Evolutionary conservation across 1,284 basidiomycete genomes (phyloP), one percentile per base, ranked within the genome.

Genomic region (Ustilago nuda): DNA sequence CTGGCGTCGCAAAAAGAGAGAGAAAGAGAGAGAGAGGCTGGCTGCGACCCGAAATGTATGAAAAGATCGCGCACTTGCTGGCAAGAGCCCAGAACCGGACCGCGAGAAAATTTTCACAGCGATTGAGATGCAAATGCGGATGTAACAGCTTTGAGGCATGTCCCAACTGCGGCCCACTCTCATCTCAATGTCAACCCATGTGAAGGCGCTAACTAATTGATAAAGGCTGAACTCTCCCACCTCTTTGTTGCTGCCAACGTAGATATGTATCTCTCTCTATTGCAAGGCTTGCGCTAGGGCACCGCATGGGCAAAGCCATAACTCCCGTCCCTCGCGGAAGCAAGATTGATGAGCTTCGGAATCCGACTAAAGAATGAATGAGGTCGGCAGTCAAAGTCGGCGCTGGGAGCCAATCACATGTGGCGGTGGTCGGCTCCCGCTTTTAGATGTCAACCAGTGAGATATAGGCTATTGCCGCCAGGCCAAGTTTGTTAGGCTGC

Each of bases 401-500:
- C 45, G n/a, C n/a, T 48, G 45, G 45, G 45, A 48, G 19, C 39
- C 4, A 27, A 27, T 41, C 39, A 41, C 7, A 41, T 23, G 45
- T 48, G 45, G 45, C 19, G n/a, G 9, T 17, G 19, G 45, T 7
- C 19, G n/a, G 45, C 45, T 27, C 45, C 45, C 39, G 39, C 17
- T 41, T 41, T 5, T 12, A 12, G 13, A 15, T 17, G 39, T 48
- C 45, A 48, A 30, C 45, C 19, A 23, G 45, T 48, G 2, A 48
- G 45, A 48, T 19, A 9, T 23, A 9, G 8, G 7, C 19, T 9
- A 48, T 36, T 48, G 43, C 33, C 33, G 35, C 35, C 45, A 35
- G 23, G 61, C 54, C 61, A 63, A 56, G 61, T 30, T 39, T 23
- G 41, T 37, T 61, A 54, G 43, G 43, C 60, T 55, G 53, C 32